Base-by-base conservation (phyloP, 495 filamentous ascomycete genomes). In the Hypoxylon lienhwacheense region DNA sequence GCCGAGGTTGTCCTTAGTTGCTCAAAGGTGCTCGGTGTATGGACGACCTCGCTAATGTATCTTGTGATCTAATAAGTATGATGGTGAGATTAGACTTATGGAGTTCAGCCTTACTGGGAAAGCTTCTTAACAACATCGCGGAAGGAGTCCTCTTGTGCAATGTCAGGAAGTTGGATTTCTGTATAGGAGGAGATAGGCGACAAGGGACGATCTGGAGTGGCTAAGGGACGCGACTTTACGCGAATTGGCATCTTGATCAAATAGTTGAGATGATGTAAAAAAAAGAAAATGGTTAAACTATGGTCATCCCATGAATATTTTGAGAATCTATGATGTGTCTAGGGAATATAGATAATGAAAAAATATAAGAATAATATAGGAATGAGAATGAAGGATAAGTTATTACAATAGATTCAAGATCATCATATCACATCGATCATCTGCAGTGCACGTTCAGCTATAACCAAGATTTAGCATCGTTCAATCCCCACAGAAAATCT, bases 21-120 rank as follows among this genome's bases (percentile, higher is more conserved):
- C 47, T 93, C 90, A 62, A 91, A 93, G 19, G 85, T 88, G 64
- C 83, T 80, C 7, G 87, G 82, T 26, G 82, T 73, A 24, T 81
- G 75, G 22, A 95, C 78, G 2, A 82, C 80, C 21, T 82, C 78
- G 35, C 78, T 70, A 31, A 92, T 76, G 67, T 82, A 90, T 55
- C 85, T 67, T 34, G 5, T 31, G 7, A 37, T 16, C 5, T 20
- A 2, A 46, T 58, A 22, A 61, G 55, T 64, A 53, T 43, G 16
- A 53, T 25, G 16, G 20, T 34, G 1, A 7, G 11, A 28, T 50
- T 7, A 5, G 1, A 35, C 4, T 42, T 41, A 17, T 2, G 20
- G 22, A 26, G 24, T 4, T 22, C 6, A 26, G 39, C 75, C 61
- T n/a, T 72, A 89, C 85, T 77, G 70, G 14, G 85, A 84, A 11